These are phyloP conservation scores for Aquilaria malaccensis DNA, from an alignment of 345 rosid species.

Conservation along the genomic window DNA sequence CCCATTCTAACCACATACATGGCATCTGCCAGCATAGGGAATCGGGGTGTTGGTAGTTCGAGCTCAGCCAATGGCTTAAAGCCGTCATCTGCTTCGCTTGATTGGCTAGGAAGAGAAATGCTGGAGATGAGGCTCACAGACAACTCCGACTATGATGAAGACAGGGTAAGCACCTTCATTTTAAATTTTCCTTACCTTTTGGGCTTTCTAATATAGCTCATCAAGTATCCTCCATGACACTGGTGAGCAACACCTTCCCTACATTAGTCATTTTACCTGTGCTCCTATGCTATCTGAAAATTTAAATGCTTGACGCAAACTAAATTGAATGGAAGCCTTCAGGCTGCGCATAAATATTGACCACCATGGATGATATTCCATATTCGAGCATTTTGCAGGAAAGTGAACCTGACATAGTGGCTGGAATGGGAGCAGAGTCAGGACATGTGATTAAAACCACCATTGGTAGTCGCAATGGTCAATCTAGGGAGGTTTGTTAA, in stretches of 20 bases:
- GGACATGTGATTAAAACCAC: slow-evolving; percentile 91
- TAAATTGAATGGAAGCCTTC: background rate
- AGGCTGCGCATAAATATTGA: background rate
- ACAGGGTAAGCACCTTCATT: slow-evolving; percentile 46
- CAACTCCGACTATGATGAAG: slow-evolving; percentile 74
- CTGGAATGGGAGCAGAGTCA: slow-evolving; percentile 85
- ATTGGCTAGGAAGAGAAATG: slow-evolving; percentile 95
- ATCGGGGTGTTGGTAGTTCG: slow-evolving; percentile 95
- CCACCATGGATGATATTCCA: background rate
- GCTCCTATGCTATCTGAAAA: background rate
- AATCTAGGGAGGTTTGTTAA: slow-evolving; percentile 63
- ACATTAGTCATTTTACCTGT: background rate
- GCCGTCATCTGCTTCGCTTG: slow-evolving; percentile 89
- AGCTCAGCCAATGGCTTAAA: slow-evolving; percentile 80
- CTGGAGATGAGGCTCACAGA: slow-evolving; percentile 88
- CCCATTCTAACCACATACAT: slow-evolving; percentile 22
- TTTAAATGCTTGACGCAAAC: background rate
- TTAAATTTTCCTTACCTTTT: slow-evolving; percentile 1
- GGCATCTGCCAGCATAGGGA: slow-evolving; percentile 85
- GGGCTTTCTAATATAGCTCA: background rate
- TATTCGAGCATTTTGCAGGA: slow-evolving; percentile 48
- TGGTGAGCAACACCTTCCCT: too few species aligned
- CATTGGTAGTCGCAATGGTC: slow-evolving; percentile 85
- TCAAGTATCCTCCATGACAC: background rate
- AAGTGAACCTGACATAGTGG: slow-evolving; percentile 81